These are phyloP conservation scores for Candida pseudocylindracea DNA, from an alignment of 1,139 yeast genomes.

Conservation along the genomic window DNA sequence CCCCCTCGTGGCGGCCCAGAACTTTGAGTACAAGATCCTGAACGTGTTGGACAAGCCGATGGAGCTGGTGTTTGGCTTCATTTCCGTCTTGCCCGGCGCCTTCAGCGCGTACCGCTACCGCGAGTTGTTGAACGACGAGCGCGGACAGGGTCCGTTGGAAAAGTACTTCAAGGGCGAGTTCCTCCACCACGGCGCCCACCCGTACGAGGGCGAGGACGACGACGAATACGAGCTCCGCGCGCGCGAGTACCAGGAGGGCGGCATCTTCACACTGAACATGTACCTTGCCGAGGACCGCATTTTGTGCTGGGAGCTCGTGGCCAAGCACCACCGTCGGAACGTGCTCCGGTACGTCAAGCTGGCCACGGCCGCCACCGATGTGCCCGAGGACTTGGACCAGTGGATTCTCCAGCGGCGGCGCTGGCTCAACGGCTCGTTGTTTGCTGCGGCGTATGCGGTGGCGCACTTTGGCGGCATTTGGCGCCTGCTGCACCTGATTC, in stretches of 20 bases:
- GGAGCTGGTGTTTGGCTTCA: slow-evolving; percentile 22
- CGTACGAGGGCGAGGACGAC: slow-evolving; percentile 15
- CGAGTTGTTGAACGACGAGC: slow-evolving; percentile 15
- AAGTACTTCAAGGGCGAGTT: slow-evolving; percentile 27
- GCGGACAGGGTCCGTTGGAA: slow-evolving; percentile 22
- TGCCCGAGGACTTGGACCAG: slow-evolving; percentile 22
- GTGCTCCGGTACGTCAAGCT: slow-evolving; percentile 21
- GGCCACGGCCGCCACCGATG: slow-evolving; percentile 27
- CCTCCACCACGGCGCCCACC: slow-evolving; percentile 22
- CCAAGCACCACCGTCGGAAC: slow-evolving; percentile 21
- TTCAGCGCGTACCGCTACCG: slow-evolving; percentile 20
- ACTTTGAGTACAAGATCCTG: slow-evolving; percentile 23
- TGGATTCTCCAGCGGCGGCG: slow-evolving; percentile 25
- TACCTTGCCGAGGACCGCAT: slow-evolving; percentile 28
- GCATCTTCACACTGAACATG: slow-evolving; percentile 27
- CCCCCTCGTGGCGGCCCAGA: slow-evolving; percentile 24
- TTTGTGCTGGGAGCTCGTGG: slow-evolving; percentile 24
- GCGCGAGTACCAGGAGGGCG: slow-evolving; percentile 17
- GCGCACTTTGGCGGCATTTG: slow-evolving; percentile 22
- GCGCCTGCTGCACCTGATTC: slow-evolving; percentile 18
- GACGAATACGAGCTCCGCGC: slow-evolving; percentile 19
- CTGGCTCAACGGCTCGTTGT: slow-evolving; percentile 27
- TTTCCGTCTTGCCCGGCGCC: slow-evolving; percentile 24
- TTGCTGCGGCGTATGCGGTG: slow-evolving; percentile 23
- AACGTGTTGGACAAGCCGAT: slow-evolving; percentile 24